A percentile compares a stretch with the other conserved stretches of the same genome.
These are phyloP conservation scores for Didymosphaeria variabile DNA, from an alignment of 2,329 filamentous ascomycete species.

Conservation along the genomic window DNA sequence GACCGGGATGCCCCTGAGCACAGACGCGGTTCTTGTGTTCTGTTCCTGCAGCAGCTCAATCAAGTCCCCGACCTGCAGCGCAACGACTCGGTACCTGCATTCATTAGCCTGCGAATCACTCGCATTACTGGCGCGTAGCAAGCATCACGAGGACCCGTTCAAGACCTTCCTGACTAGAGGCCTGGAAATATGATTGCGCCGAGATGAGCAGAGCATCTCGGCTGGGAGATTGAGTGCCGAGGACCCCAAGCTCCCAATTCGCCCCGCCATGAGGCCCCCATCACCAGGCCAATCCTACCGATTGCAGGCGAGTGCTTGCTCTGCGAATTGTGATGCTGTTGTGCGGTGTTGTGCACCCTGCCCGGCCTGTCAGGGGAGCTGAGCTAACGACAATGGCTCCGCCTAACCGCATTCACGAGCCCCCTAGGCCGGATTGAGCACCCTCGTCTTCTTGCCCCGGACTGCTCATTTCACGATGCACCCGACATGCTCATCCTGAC, in stretches of 20 bases:
- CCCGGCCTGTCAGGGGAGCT: constrained; percentile 25
- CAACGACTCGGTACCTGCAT: constrained; percentile 1
- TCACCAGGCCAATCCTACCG: constrained; percentile 12
- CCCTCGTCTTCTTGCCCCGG: constrained; percentile 30
- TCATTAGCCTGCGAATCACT: constrained; percentile 9
- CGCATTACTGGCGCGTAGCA: background rate
- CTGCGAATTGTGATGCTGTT: constrained; percentile 19
- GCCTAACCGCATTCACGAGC: constrained; percentile 8
- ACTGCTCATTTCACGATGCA: constrained; percentile 40
- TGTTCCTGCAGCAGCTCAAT: constrained; percentile 13
- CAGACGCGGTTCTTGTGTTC: constrained; percentile 8
- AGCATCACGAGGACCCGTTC: constrained; percentile 1
- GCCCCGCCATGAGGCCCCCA: constrained; percentile 10
- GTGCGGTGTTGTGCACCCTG: constrained; percentile 23
- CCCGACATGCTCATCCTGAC: constrained; percentile 35
- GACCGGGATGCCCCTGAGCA: constrained; percentile 19
- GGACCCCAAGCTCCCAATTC: constrained; percentile 15
- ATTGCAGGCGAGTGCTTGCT: constrained; percentile 1
- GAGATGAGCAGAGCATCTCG: constrained; percentile 1
- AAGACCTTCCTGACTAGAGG: background rate
- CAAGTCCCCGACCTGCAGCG: constrained; percentile 6
- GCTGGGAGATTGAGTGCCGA: constrained; percentile 11
- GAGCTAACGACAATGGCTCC: constrained; percentile 13
- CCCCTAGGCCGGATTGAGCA: constrained; percentile 10
- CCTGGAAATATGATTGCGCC: background rate